Conservation (phyloP, 441 rosid genomes). For the Populus trichocarpa region DNA sequence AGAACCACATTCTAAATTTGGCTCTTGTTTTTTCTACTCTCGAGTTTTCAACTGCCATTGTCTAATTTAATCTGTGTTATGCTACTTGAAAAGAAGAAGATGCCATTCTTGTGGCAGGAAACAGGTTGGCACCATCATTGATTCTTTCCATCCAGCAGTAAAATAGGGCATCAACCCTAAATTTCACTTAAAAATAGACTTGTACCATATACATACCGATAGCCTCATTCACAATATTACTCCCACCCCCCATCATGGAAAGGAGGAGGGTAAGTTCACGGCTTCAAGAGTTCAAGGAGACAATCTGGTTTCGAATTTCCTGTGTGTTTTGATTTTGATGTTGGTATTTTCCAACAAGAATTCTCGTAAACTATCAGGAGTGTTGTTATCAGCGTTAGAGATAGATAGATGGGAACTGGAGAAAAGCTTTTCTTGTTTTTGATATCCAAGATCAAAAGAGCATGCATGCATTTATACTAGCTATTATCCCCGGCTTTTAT, state of each 20-base stretch:
- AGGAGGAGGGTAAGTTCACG: constrained; percentile 7
- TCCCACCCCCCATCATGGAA: constrained; percentile 6
- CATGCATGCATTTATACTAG: too few species aligned
- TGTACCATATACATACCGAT: neutral
- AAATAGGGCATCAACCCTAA: neutral
- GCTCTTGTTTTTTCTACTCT: neutral
- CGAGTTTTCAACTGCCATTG: neutral
- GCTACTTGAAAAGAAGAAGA: too few species aligned
- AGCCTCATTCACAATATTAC: neutral
- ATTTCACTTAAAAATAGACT: neutral
- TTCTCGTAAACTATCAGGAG: too few species aligned
- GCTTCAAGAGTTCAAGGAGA: too few species aligned
- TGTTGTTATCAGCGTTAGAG: neutral
- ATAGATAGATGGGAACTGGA: too few species aligned
- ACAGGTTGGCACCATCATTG: neutral
- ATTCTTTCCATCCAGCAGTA: neutral
- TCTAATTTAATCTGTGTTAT: neutral
- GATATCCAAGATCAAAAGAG: too few species aligned
- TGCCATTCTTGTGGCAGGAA: neutral
- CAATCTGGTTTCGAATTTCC: too few species aligned
- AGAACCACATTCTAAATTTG: neutral
- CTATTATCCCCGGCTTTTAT: neutral
- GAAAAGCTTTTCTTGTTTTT: too few species aligned
- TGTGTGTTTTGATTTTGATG: too few species aligned
- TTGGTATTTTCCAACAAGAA: too few species aligned